Base-by-base conservation (phyloP, 2,329 filamentous ascomycete species). In the Byssochlamys sp. region DNA sequence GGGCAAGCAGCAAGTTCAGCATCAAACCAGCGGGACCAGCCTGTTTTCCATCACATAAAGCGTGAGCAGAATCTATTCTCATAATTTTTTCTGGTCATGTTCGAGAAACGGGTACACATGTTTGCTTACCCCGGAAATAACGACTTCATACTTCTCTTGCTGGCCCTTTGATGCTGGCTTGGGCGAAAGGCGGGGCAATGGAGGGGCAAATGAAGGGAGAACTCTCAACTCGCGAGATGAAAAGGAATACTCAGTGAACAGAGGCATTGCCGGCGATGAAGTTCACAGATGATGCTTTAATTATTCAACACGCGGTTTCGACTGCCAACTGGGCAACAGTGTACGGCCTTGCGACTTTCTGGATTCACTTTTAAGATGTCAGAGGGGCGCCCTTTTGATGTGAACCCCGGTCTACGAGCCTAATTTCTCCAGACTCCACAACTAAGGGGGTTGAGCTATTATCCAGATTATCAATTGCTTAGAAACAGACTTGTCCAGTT, bases 11-110 rank as follows among this genome's bases (percentile, higher is more conserved):
- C 1, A 77, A 61, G 24, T 70, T 65, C 6, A 77, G 65, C 64
- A 77, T 73, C 1, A 78, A 66, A 2, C 76, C 76, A 9, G 75
- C 72, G 1, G 76, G 76, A 9, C 76, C 75, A 33, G 72, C 74
- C 70, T 72, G 51, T 49, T 49, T 19, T 2, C 4, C 10, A 33
- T 33, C 10, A 33, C 12, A 45, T 2, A n/a, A 4, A n/a, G 14
- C 14, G 19, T 45, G 4, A 7, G n/a, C 19, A 31, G 33, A 33
- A 45, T 55, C 24, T 45, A 54, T 14, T 14, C 35, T 31, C 11
- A 31, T 10, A 10, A 10, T 31, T 11, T 2, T 31, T 9, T 31
- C 19, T 31, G 29, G 29, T 39, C 25, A 50, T 7, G 12, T 25
- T 26, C 12, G 45, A 28, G 12, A 28, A 24, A 14, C 9, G 12